Percentiles rank a stretch among this genome's conserved stretches.
phyloP scores from a whole-genome alignment of 2,329 filamentous ascomycete species.

The Sclerotinia glacialis region DNA sequence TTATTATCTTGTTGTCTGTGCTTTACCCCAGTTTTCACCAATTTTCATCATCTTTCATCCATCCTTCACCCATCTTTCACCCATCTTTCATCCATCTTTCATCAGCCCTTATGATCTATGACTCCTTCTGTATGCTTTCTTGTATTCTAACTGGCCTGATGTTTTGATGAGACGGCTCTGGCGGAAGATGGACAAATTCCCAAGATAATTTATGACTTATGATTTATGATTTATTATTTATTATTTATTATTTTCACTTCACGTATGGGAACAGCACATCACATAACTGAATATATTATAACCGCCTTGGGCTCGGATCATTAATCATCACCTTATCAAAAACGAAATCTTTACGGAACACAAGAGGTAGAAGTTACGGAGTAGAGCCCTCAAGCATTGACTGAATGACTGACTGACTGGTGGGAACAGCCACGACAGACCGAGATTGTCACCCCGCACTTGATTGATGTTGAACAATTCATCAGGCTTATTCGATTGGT shows the following conservation, averaged over 20 bases:
- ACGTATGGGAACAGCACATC: background rate
- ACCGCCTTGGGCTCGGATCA: background rate
- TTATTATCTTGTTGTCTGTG: slow-evolving; percentile 3
- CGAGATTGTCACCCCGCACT: background rate
- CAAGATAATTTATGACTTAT: background rate
- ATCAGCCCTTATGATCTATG: no score
- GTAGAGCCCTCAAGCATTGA: no score
- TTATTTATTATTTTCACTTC: no score
- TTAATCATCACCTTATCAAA: background rate
- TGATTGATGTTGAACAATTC: background rate
- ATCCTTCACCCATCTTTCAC: no score
- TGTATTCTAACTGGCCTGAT: background rate
- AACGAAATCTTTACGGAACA: background rate
- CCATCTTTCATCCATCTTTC: no score
- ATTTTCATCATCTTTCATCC: no score
- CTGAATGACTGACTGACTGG: background rate
- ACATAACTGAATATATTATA: no score
- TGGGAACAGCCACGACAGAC: background rate
- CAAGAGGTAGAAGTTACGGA: no score
- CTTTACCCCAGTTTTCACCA: slow-evolving; percentile 7
- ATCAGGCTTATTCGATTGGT: background rate
- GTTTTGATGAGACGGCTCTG: background rate
- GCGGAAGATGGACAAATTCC: slow-evolving; percentile 9
- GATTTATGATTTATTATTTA: no score
- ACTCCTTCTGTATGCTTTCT: background rate